A percentile compares a stretch with the other conserved stretches of the same genome.
phyloP scores from a whole-genome alignment of 176 grass and related monocot species.

The Carex littledalei region DNA sequence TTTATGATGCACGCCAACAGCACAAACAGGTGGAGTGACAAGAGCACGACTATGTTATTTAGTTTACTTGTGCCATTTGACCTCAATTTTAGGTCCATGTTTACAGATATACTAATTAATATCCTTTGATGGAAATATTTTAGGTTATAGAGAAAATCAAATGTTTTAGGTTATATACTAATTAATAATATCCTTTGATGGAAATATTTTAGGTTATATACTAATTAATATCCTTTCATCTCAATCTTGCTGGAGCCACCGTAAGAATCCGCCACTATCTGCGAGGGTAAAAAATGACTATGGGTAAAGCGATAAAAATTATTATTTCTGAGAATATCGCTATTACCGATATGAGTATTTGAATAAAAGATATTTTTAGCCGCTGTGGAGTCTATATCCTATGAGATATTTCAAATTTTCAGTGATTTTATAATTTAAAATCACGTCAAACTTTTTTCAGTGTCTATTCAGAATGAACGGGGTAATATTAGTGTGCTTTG shows the following conservation, averaged over 20 bases:
- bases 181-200: neutral
- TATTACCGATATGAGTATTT: too few species aligned
- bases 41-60: neutral
- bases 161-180: neutral
- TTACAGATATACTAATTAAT: neutral
- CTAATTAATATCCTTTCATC: neutral
- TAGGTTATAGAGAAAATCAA: neutral
- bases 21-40: neutral
- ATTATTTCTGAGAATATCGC: too few species aligned
- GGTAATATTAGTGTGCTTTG: too few species aligned
- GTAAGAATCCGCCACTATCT: too few species aligned
- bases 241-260: neutral
- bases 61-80: neutral
- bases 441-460: too few species aligned
- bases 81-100: neutral
- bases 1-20: neutral
- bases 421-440: too few species aligned
- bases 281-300: too few species aligned
- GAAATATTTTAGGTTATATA: neutral
- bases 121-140: neutral
- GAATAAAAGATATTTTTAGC: too few species aligned
- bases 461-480: too few species aligned
- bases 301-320: too few species aligned
- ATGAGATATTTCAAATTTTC: too few species aligned
- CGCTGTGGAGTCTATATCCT: too few species aligned